Evolutionary conservation across 2,329 filamentous ascomycete genomes (phyloP).

Genomic region (Pleomassaria siparia): DNA sequence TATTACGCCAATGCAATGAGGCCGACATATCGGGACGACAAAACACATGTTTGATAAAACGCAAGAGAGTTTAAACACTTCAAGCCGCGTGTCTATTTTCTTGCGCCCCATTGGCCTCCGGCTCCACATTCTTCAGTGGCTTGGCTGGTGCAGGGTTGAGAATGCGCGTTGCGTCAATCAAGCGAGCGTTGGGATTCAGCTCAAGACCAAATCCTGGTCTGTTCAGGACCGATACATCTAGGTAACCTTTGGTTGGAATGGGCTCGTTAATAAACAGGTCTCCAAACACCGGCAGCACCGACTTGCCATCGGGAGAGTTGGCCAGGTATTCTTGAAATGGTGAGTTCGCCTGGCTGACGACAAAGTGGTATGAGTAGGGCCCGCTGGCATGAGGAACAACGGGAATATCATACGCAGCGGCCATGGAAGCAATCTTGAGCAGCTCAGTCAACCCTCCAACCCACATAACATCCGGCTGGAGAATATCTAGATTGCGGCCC

Average conservation of each 20-base stretch:
- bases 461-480: conserved; percentile 98
- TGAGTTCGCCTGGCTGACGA: conserved; percentile 87
- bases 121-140: conserved; percentile 39
- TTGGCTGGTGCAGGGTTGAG: conserved; percentile 64
- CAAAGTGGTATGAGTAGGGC: conserved; percentile 94
- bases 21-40: conserved; percentile 4
- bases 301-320: conserved; percentile 88
- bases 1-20: conserved; percentile 12
- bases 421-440: conserved; percentile 84
- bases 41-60: background rate
- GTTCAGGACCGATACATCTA: conserved; percentile 78
- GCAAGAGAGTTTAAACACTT: background rate
- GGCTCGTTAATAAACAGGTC: conserved; percentile 89
- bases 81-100: conserved; percentile 13
- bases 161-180: conserved; percentile 75
- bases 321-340: conserved; percentile 96
- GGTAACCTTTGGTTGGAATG: conserved; percentile 78
- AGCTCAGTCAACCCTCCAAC: conserved; percentile 90
- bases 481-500: conserved; percentile 86
- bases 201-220: conserved; percentile 90
- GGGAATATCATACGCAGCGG: conserved; percentile 88
- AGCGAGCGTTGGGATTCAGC: conserved; percentile 76
- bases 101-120: conserved; percentile 15
- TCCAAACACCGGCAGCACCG: conserved; percentile 87
- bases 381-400: conserved; percentile 94